These are phyloP conservation scores for Fusarium tricinctum DNA, from an alignment of 2,329 filamentous ascomycete species.

Conservation along the genomic window DNA sequence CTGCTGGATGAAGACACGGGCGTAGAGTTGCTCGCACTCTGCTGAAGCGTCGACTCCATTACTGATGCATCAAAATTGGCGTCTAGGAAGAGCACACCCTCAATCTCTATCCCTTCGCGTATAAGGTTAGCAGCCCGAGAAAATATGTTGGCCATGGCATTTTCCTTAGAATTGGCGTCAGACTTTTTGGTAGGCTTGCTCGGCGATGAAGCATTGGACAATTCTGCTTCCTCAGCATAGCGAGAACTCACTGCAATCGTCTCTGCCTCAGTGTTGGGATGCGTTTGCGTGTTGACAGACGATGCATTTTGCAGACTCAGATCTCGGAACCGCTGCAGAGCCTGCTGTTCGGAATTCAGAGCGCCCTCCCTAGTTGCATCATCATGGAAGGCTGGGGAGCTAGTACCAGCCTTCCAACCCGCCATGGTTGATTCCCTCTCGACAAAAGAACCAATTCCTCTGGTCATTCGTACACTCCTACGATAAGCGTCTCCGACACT, in stretches of 20 bases:
- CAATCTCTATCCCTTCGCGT: constrained; percentile 58
- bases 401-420: constrained; percentile 41
- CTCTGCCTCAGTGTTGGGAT: constrained; percentile 15
- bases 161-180: constrained; percentile 11
- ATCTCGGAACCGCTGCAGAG: constrained; percentile 17
- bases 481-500: constrained; percentile 48
- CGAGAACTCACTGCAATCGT: constrained; percentile 4
- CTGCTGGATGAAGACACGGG: constrained; percentile 42
- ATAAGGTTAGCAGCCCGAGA: constrained; percentile 61
- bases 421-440: constrained; percentile 53
- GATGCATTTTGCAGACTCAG: constrained; percentile 10
- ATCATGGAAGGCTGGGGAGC: constrained; percentile 22
- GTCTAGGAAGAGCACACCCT: constrained; percentile 55
- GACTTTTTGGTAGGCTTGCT: constrained; percentile 4
- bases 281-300: constrained; percentile 16
- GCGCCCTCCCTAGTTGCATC: constrained; percentile 28
- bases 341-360: constrained; percentile 32
- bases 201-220: constrained; percentile 8
- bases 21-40: constrained; percentile 36
- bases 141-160: constrained; percentile 51
- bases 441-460: constrained; percentile 57
- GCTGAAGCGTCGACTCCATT: constrained; percentile 30
- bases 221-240: neutral
- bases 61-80: constrained; percentile 46
- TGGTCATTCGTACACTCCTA: constrained; percentile 56